These are phyloP conservation scores for Fraxinus floribunda DNA, from an alignment of 305 asterid genomes.

Conservation along the genomic window DNA sequence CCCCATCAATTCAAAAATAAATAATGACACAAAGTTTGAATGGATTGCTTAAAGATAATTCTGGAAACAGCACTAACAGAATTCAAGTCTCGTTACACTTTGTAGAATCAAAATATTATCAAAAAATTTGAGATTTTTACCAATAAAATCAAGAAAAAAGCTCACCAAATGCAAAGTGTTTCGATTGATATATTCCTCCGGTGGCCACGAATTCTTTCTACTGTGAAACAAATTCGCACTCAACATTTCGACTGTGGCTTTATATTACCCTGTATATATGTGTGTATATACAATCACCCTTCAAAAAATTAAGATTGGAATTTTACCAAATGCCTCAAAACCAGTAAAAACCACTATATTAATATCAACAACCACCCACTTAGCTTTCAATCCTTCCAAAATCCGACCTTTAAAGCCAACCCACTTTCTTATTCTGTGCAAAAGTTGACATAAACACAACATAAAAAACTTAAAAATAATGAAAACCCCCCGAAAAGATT, in stretches of 20 bases:
- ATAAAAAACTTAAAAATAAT: constrained; percentile 4
- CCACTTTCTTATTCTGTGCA: constrained; percentile 19
- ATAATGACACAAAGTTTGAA: background rate
- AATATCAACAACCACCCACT: constrained; percentile 10
- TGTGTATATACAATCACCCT: background rate
- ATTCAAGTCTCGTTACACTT: background rate
- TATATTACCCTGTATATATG: background rate
- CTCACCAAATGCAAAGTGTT: constrained; percentile 91
- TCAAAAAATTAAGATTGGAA: constrained; percentile 28
- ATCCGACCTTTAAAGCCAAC: constrained; percentile 38
- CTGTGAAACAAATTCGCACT: constrained; percentile 76
- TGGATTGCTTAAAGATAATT: background rate
- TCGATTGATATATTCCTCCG: constrained; percentile 78
- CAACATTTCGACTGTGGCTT: constrained; percentile 57
- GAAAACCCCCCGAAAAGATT: constrained; percentile 16
- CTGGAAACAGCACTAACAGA: background rate
- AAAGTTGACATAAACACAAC: background rate
- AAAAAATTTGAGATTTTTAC: background rate
- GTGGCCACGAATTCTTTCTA: constrained; percentile 97
- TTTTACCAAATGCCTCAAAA: constrained; percentile 26
- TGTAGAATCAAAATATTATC: constrained; percentile 6
- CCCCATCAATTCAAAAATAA: background rate
- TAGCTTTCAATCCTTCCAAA: constrained; percentile 36
- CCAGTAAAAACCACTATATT: background rate
- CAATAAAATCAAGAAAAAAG: constrained; percentile 14